Evolutionary conservation across 441 rosid genomes (phyloP).

Genomic region (Adansonia grandidieri): DNA sequence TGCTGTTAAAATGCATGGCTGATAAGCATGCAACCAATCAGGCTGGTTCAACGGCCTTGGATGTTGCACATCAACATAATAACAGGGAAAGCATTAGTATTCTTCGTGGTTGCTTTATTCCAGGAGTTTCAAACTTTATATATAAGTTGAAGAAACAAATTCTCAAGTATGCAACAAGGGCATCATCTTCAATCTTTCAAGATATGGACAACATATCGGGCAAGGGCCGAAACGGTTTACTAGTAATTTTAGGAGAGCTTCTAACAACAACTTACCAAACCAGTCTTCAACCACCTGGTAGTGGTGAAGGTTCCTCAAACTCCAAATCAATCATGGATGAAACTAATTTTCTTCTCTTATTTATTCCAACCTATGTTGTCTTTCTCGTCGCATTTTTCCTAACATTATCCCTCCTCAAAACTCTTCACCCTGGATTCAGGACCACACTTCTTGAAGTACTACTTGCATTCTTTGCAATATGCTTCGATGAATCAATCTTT

Average conservation of each 20-base stretch:
- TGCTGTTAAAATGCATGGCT: neutral
- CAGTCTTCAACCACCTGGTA: slow-evolving; percentile 37
- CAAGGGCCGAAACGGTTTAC: neutral
- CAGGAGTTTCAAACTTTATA: neutral
- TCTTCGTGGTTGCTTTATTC: neutral
- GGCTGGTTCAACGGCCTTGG: neutral
- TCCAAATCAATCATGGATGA: neutral
- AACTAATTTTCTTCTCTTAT: neutral
- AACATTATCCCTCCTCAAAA: neutral
- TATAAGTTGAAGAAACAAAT: neutral
- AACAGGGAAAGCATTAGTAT: neutral
- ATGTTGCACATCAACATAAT: neutral
- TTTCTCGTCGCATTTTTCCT: slow-evolving; percentile 2
- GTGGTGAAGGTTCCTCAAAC: slow-evolving; percentile 3
- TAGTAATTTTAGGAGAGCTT: slow-evolving; percentile 39
- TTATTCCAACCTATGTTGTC: neutral
- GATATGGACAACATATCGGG: neutral
- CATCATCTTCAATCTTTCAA: neutral
- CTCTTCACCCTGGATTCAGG: neutral
- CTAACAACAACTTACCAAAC: slow-evolving; percentile 40
- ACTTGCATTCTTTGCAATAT: neutral
- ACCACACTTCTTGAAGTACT: neutral
- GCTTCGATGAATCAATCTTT: neutral
- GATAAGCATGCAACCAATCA: neutral
- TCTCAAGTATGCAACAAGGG: neutral